Base-by-base conservation (phyloP, 192 early-diverging fungal species). In the Diversispora eburnea region DNA sequence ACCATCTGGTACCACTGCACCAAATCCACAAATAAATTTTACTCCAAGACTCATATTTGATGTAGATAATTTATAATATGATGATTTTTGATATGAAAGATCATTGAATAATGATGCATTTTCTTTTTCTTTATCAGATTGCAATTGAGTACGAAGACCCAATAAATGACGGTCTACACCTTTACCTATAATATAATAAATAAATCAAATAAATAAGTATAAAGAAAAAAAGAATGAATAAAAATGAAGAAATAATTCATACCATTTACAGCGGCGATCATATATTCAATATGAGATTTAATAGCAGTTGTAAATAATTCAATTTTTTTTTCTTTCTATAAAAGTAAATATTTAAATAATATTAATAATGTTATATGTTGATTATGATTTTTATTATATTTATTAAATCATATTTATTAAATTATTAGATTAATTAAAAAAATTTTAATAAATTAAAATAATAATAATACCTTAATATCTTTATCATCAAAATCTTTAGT, bases 151-250 rank as follows among this genome's bases (percentile, higher is more conserved):
- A 49, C 91, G 85, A 20, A 98, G 87, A 9, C 92, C 95, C 22
- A 97, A 82, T 77, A 98, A 72, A 80, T 98, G 96, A 48, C 95
- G 91, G 79, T 98, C 96, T 19, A 97, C 91, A 46, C 95, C 96
- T 65, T 87, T 73, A 17, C 95, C 82, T 70, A 51, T 33, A 57
- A 43, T 61, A 47, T 61, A 47, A 75, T 19, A 70, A 63, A n/a
- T 60, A 43, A 39, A 48, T 61, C 59, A 72, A 67, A 39, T 51
- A 25, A 47, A 74, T 4, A 54, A 59, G 54, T 45, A 17, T 15
- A 63, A 12, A 61, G 22, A 39, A 68, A 43, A 20, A 47, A 22
- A 51, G 4, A 15, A 4, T 70, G 0, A 8, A 55, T 17, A 49
- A 48, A 46, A 51, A 12, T 56, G 20, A 74, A 45, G 43, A 66